Conservation (phyloP, 495 filamentous ascomycete species). For the Penicillium cinerascens region DNA sequence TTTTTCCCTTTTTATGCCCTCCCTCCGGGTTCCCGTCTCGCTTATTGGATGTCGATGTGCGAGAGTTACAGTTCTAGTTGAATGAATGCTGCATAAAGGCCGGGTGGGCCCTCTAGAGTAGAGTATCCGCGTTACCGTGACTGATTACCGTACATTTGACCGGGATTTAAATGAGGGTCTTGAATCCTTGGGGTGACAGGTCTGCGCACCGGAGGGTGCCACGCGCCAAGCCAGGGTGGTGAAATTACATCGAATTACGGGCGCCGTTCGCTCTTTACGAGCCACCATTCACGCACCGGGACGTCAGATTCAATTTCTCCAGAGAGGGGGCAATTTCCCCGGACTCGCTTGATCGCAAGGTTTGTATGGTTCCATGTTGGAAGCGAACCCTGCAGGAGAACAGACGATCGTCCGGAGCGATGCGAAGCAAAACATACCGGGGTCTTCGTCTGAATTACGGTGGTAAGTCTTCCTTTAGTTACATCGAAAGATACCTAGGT, state of each 20-base stretch:
- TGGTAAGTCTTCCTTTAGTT: no score
- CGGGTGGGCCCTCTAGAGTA: no score
- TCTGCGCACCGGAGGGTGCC: slow-evolving; percentile 10
- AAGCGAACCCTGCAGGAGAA: slow-evolving; percentile 13
- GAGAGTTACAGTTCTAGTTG: slow-evolving; percentile 7
- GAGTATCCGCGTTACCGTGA: slow-evolving; percentile 3
- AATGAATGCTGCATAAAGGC: background rate
- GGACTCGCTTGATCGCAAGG: slow-evolving; percentile 1
- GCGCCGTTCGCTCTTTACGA: slow-evolving; percentile 8
- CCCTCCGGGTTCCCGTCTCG: slow-evolving; percentile 15
- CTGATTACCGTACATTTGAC: slow-evolving; percentile 14
- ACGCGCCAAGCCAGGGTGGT: slow-evolving; percentile 17
- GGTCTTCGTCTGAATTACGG: no score
- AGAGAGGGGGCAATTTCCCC: slow-evolving; percentile 13
- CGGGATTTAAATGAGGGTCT: background rate
- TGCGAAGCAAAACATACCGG: background rate
- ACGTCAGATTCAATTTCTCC: slow-evolving; percentile 2
- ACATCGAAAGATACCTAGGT: no score
- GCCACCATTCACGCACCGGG: slow-evolving; percentile 11
- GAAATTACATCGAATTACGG: slow-evolving; percentile 12
- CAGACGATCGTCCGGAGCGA: slow-evolving; percentile 16
- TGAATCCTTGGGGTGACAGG: slow-evolving; percentile 5
- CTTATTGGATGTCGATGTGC: slow-evolving; percentile 14
- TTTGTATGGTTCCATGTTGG: background rate
- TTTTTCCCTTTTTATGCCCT: background rate